Evolutionary conservation across 2,329 filamentous ascomycete species (phyloP).

Genomic region (Daldinia eschscholtzii): DNA sequence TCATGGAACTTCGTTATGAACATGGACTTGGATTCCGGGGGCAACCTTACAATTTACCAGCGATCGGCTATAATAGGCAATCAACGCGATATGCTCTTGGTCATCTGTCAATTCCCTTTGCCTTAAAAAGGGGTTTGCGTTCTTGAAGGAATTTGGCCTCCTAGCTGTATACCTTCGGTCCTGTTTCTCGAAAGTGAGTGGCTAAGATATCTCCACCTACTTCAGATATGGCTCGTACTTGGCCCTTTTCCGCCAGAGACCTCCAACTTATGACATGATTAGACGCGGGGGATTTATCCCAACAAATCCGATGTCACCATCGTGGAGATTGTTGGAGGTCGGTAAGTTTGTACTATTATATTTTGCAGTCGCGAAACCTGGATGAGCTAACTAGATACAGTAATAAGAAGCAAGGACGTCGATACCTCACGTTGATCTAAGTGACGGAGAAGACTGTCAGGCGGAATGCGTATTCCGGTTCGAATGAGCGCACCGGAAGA

Average conservation of each 20-base stretch:
- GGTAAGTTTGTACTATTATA: not conserved
- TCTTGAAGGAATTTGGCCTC: too few relatives aligned
- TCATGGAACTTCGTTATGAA: too few relatives aligned
- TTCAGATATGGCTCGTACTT: too few relatives aligned
- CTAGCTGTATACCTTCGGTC: too few relatives aligned
- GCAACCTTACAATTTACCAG: too few relatives aligned
- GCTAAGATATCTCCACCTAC: too few relatives aligned
- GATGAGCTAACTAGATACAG: not conserved
- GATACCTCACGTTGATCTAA: not conserved
- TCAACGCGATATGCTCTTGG: too few relatives aligned
- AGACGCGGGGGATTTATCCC: not conserved
- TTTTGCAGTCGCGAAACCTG: not conserved
- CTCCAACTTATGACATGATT: not conserved
- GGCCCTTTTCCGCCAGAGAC: not conserved
- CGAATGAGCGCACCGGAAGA: not conserved
- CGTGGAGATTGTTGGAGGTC: not conserved
- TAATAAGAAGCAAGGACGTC: not conserved
- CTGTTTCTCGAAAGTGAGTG: too few relatives aligned
- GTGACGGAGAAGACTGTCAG: not conserved
- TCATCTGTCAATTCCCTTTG: too few relatives aligned
- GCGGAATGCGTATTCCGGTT: conserved; percentile 3
- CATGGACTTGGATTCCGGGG: too few relatives aligned
- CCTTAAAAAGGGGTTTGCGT: too few relatives aligned
- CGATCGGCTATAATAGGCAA: too few relatives aligned
- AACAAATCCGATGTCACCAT: not conserved